Percentiles rank a stretch among this genome's conserved stretches.
phyloP scores from a whole-genome alignment of 495 filamentous ascomycete species.

The Lasiosphaeria miniovina region DNA sequence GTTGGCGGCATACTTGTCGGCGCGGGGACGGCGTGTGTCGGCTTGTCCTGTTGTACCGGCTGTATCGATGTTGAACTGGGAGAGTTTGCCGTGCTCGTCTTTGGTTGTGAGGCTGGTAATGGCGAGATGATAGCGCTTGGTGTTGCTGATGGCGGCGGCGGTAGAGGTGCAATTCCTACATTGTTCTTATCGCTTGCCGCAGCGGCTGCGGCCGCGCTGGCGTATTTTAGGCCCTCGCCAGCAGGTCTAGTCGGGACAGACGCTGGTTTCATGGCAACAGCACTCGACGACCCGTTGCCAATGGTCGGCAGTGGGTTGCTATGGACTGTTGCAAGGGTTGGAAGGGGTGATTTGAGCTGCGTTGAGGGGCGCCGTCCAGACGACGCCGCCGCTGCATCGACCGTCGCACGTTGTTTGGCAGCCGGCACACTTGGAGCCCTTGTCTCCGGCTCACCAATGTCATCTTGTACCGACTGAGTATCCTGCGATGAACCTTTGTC shows the following conservation, averaged over 20 bases:
- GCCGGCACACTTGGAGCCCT: slow-evolving; percentile 43
- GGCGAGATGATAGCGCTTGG: slow-evolving; percentile 42
- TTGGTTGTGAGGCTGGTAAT: slow-evolving; percentile 41
- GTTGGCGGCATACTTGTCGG: slow-evolving; percentile 20
- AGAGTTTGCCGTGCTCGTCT: slow-evolving; percentile 44
- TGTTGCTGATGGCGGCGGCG: slow-evolving; percentile 68
- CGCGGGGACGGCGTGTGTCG: slow-evolving; percentile 20
- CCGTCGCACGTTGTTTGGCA: slow-evolving; percentile 52
- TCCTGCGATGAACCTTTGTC: slow-evolving; percentile 94
- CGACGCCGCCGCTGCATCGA: slow-evolving; percentile 47
- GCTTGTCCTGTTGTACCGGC: slow-evolving; percentile 38
- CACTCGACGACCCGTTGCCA: slow-evolving; percentile 54
- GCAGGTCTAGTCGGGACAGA: slow-evolving; percentile 78
- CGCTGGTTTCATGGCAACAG: slow-evolving; percentile 79
- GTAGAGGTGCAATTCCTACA: slow-evolving; percentile 88
- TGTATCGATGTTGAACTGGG: slow-evolving; percentile 40
- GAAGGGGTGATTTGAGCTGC: slow-evolving; percentile 90
- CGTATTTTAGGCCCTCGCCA: slow-evolving; percentile 91
- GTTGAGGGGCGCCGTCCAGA: slow-evolving; percentile 75
- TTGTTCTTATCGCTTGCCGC: slow-evolving; percentile 94
- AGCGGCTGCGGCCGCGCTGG: slow-evolving; percentile 91
- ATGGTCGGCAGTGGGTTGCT: slow-evolving; percentile 57
- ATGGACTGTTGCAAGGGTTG: slow-evolving; percentile 82
- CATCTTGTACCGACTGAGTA: slow-evolving; percentile 87
- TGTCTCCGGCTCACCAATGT: slow-evolving; percentile 62